Base-by-base conservation (phyloP, 352 stramenopile species). In the Pythium chondricola region DNA sequence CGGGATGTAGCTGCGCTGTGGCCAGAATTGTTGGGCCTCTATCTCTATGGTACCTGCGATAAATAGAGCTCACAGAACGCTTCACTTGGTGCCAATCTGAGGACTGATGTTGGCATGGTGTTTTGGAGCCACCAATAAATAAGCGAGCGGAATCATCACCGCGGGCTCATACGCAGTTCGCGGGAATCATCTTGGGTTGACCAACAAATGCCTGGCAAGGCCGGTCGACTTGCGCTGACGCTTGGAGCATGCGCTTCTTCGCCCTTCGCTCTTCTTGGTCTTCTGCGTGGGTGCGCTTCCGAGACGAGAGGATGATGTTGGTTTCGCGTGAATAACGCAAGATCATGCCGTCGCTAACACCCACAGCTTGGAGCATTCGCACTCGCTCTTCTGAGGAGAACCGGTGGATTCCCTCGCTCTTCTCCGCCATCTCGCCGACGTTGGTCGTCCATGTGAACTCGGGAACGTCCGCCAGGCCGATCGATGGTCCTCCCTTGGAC, bases 391-490 rank as follows among this genome's bases (percentile, higher is more conserved):
- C 59, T 4, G 66, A 33, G n/a, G 64, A 62, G 59, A 84, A 81
- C 20, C 69, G 67, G 57, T 74, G 72, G 31, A 84, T 61, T 21
- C 72, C 69, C 45, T 84, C 72, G 37, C 72, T 75, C 39, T 69
- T 49, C 46, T 81, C 69, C 26, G 72, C 72, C 72, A 84, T 84
- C 32, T 84, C 48, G 26, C 66, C 73, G 55, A 84, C 73, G 43
- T 76, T 83, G 20, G 69, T 86, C 9, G 61, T 83, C 67, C 69
- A 79, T 16, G 67, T 82, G 52, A 78, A 81, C 62, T 82, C 71
- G 33, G 66, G 65, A 25, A 46, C 56, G 52, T 82, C 67, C 13
- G 60, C 39, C n/a, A 84, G 49, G 0, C 72, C 72, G 43, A 84
- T 79, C 18, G 64, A 74, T 2, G 72, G 72, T 0, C 72, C 72